Evolutionary conservation across 2,329 filamentous ascomycete genomes (phyloP).

Genomic region (Pseudogymnoascus destructans): DNA sequence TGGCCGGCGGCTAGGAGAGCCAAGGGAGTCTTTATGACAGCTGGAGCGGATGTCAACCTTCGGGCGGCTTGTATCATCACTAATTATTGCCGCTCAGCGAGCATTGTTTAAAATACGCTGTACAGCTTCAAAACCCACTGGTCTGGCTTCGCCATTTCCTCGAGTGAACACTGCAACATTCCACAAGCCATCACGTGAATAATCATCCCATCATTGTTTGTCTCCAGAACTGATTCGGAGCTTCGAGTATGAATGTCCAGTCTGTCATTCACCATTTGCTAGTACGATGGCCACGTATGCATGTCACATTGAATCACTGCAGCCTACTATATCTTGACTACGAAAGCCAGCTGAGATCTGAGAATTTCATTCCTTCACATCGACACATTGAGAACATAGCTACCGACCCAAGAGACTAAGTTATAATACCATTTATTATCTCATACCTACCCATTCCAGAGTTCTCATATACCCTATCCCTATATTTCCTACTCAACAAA

Average conservation of each 20-base stretch:
- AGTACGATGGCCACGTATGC: slow-evolving; percentile 2
- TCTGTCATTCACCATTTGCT: slow-evolving; percentile 7
- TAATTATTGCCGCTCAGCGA: slow-evolving; percentile 7
- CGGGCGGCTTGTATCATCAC: neutral
- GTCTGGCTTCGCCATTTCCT: neutral
- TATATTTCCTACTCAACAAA: neutral
- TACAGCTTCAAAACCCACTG: slow-evolving; percentile 1
- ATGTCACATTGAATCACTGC: slow-evolving; percentile 5
- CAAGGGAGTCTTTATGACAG: neutral
- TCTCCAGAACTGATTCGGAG: neutral
- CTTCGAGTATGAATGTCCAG: neutral
- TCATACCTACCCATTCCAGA: neutral
- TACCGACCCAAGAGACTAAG: neutral
- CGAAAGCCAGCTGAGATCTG: neutral
- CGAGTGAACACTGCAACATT: neutral
- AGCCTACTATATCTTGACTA: neutral
- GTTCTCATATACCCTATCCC: neutral
- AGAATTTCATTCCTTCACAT: neutral
- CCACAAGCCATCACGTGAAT: neutral
- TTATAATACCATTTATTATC: neutral
- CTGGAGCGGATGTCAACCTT: neutral
- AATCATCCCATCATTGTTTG: slow-evolving; percentile 2
- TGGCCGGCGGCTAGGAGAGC: slow-evolving; percentile 40
- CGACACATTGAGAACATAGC: neutral
- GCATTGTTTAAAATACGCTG: slow-evolving; percentile 1